phyloP scores from a whole-genome alignment of 2,329 filamentous ascomycete species.

The Sclerotinia spermophila region DNA sequence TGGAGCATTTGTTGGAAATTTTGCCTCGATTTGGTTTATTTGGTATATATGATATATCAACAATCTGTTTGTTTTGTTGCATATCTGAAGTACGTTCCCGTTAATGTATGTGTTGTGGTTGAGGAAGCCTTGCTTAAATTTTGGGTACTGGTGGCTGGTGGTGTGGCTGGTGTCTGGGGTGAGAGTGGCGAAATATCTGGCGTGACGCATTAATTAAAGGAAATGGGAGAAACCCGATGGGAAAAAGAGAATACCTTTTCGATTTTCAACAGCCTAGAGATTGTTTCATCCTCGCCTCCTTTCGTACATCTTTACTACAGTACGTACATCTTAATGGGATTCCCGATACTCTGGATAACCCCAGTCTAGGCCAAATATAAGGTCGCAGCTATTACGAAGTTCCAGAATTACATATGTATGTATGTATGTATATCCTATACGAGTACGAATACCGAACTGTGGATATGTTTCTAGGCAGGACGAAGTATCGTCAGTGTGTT shows the following conservation, averaged over 20 bases:
- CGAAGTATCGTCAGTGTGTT: background rate
- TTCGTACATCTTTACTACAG: background rate
- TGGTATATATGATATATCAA: background rate
- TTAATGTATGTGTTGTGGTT: background rate
- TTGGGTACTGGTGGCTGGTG: background rate
- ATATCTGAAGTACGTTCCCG: background rate
- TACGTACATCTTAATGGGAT: background rate
- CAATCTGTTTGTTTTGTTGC: background rate
- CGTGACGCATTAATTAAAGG: background rate
- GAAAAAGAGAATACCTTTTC: background rate
- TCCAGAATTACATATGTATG: background rate
- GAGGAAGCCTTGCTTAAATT: background rate
- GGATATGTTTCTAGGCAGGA: background rate
- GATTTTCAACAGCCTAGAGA: background rate
- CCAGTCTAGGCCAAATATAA: background rate
- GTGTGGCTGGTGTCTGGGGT: background rate
- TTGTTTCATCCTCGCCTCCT: background rate
- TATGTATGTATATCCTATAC: background rate
- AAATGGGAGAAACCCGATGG: background rate
- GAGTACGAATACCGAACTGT: background rate
- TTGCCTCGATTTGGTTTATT: slow-evolving; percentile 1
- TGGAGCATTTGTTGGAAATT: background rate
- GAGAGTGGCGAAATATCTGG: background rate
- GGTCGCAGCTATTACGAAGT: background rate
- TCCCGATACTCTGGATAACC: background rate